A percentile compares a stretch with the other conserved stretches of the same genome.
Conservation (phyloP, 345 rosid genomes). For the Eucalyptus erythrocorys region DNA sequence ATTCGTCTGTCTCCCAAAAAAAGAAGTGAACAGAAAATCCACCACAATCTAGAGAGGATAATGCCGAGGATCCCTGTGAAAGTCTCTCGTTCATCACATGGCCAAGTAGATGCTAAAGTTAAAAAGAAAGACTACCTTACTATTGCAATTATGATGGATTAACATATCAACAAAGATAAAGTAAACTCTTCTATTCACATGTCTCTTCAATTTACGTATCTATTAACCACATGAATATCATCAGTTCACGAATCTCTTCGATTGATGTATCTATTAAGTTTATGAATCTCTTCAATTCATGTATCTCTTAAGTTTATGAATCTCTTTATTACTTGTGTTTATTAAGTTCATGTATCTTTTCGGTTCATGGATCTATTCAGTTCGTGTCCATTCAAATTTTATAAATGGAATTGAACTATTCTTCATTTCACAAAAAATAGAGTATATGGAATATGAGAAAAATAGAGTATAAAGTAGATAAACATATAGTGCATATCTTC, state of each 20-base stretch:
- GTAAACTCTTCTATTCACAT: not conserved
- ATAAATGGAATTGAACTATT: not conserved
- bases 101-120: not conserved
- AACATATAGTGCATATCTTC: not conserved
- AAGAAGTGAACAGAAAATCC: not conserved
- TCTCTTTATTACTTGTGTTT: not conserved
- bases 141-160: not conserved
- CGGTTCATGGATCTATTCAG: fast-evolving
- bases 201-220: not conserved
- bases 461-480: not conserved
- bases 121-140: not conserved
- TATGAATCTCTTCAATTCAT: no score
- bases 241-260: no score
- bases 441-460: not conserved
- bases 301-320: no score
- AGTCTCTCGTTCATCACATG: not conserved
- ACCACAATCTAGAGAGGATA: not conserved
- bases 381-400: not conserved
- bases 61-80: not conserved
- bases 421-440: not conserved
- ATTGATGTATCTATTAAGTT: no score
- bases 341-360: no score
- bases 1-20: not conserved
- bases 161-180: not conserved
- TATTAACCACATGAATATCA: not conserved